Base-by-base conservation (phyloP, 2,329 filamentous ascomycete genomes). In the Paraphoma sp. region DNA sequence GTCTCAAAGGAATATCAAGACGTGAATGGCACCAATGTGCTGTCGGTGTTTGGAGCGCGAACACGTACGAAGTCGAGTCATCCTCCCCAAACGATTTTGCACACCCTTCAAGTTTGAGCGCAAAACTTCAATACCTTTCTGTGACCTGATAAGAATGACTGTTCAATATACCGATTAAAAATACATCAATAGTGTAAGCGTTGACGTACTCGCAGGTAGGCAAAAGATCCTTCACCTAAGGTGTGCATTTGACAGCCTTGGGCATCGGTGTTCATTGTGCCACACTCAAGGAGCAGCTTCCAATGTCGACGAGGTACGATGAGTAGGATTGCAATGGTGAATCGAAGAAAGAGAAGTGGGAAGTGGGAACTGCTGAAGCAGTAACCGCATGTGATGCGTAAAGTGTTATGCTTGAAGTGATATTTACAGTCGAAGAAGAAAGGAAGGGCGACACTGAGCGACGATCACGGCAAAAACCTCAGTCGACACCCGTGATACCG, bases 21-120 rank as follows among this genome's bases (percentile, higher is more conserved):
- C 9, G 8, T 9, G 16, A 18, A 36, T 16, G 41, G 49, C 57
- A 43, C 9, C 48, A 51, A n/a, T 14, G 11, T 10, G 29, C 1
- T 40, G 12, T n/a, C 14, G 36, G 40, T 56, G 51, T 56, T 60
- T 63, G 57, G 40, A 36, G 5, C 17, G 23, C 49, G 48, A 60
- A 57, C 62, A 59, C 42, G 51, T 12, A 12, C 43, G n/a, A 31
- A 4, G 10, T 3, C 28, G 31, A 31, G 18, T 46, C 14, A 30
- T 17, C n/a, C 9, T 6, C n/a, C 6, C 3, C 52, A 54, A 49
- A 54, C 52, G 17, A 14, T n/a, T 12, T 11, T 16, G 11, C 9
- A 2, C 14, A 4, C 12, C 16, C 33, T 53, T 30, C 12, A 47
- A 40, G 23, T 23, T 23, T 23, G 23, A 23, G 23, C 23, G 23